These are phyloP conservation scores for Aspergillus avenaceus DNA, from an alignment of 495 filamentous ascomycete genomes.

Conservation along the genomic window DNA sequence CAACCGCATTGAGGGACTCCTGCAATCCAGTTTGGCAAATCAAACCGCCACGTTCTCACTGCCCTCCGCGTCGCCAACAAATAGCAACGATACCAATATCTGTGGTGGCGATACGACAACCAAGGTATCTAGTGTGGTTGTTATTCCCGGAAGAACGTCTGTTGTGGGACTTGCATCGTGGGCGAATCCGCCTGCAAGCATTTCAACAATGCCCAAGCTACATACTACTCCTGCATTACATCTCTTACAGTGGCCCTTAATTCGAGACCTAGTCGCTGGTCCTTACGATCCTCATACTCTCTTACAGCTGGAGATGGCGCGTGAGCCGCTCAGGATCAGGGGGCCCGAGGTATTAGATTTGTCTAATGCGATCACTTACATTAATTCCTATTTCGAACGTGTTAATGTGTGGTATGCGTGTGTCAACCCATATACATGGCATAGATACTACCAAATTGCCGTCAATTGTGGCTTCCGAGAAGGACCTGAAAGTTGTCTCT, in stretches of 20 bases:
- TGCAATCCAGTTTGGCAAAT: constrained; percentile 60
- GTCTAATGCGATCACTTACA: constrained; percentile 68
- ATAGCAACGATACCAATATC: constrained; percentile 65
- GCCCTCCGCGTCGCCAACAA: constrained; percentile 57
- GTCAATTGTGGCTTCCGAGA: constrained; percentile 68
- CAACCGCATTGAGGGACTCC: constrained; percentile 68
- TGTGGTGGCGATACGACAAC: constrained; percentile 59
- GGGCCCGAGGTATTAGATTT: constrained; percentile 63
- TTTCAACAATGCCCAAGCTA: constrained; percentile 78
- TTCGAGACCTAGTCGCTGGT: constrained; percentile 68
- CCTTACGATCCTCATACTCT: constrained; percentile 76
- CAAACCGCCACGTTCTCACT: constrained; percentile 46
- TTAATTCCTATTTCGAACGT: constrained; percentile 71
- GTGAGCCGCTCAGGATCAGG: constrained; percentile 61
- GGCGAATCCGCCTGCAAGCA: constrained; percentile 62
- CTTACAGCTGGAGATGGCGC: constrained; percentile 75
- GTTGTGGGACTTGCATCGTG: constrained; percentile 69
- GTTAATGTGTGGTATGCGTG: constrained; percentile 85
- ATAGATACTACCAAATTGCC: constrained; percentile 67
- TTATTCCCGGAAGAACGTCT: constrained; percentile 52
- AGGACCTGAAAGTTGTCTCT: constrained; percentile 77
- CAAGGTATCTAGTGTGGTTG: constrained; percentile 30
- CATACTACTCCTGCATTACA: constrained; percentile 77
- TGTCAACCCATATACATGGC: constrained; percentile 79
- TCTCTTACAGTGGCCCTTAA: constrained; percentile 75